Evolutionary conservation across 805 yeast species (phyloP), one percentile per base, ranked within the genome.

Genomic region (Pichia membranifaciens): DNA sequence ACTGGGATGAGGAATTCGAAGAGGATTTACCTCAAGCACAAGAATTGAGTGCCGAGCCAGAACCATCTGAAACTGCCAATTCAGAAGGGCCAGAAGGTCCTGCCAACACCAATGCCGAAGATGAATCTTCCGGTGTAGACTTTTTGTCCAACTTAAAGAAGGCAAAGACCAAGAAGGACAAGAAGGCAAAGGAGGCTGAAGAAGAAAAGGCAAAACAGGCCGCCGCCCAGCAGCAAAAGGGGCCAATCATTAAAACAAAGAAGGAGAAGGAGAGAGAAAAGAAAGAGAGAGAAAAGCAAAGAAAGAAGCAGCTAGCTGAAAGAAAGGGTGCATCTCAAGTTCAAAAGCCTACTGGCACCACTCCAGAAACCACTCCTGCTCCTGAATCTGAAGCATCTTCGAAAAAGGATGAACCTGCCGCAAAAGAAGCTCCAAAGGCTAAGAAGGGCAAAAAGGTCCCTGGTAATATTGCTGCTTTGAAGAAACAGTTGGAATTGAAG

Each of bases 231-330:
- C 51, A 52, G 46, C 58, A 57, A 34, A 60, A 61, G 47, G 88
- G 78, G 28, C 88, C 91, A 41, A 76, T 80, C 54, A 74, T 89
- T 61, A 88, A 90, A 68, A 80, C 91, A 49, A 93, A 91, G 78
- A 89, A 91, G 70, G 98, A 86, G 61, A 86, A 85, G 70, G 95
- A 91, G 71, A 90, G 83, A 72, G 96, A 93, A 68, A 87, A 87
- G 80, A 95, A 91, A 67, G 96, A 90, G 66, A 81, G 79, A 55
- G 95, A 86, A 64, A 91, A 91, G 74, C 87, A 83, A 58, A 77
- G 82, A 67, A 91, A 91, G 83, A 89, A 87, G 71, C 95, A 87
- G 58, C 78, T 81, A 51, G 96, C 96, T 38, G 85, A 82, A 46
- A 84, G 81, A 69, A 89, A 88, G 78, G 89, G 88, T 68, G 81